Conservation (phyloP, 768 basidiomycete species). For the Boletales sp. region DNA sequence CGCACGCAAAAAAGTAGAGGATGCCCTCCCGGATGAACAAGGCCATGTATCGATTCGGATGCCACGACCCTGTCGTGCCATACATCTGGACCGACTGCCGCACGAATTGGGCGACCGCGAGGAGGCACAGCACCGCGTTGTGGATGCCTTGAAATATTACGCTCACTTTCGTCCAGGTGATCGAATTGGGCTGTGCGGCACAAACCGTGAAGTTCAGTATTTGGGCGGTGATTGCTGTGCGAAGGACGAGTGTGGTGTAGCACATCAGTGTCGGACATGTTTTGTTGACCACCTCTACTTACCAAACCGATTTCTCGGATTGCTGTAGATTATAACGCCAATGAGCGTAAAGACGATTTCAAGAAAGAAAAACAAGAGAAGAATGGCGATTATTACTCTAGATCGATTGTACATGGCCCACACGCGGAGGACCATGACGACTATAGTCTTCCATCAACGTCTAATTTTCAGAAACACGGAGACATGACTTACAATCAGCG, state of each 20-base stretch:
- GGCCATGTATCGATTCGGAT: slow-evolving; percentile 6
- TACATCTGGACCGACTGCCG: slow-evolving; percentile 2
- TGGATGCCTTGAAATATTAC: not conserved
- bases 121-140: not conserved
- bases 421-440: slow-evolving; percentile 4
- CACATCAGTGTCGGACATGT: not conserved
- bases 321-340: not conserved
- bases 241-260: not conserved
- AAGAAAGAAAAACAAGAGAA: not conserved
- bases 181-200: not conserved
- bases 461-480: not conserved
- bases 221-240: not conserved
- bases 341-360: not conserved
- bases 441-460: not conserved
- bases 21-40: slow-evolving; percentile 5
- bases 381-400: not conserved
- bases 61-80: not conserved
- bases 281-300: not conserved
- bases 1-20: slow-evolving; percentile 10
- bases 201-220: not conserved
- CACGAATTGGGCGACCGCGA: not conserved
- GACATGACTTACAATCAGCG: slow-evolving; percentile 3
- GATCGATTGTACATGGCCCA: slow-evolving; percentile 14
- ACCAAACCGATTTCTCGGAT: not conserved
- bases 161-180: not conserved